Base-by-base conservation (phyloP, 352 stramenopile species). In the Phytopythium sindhum region DNA sequence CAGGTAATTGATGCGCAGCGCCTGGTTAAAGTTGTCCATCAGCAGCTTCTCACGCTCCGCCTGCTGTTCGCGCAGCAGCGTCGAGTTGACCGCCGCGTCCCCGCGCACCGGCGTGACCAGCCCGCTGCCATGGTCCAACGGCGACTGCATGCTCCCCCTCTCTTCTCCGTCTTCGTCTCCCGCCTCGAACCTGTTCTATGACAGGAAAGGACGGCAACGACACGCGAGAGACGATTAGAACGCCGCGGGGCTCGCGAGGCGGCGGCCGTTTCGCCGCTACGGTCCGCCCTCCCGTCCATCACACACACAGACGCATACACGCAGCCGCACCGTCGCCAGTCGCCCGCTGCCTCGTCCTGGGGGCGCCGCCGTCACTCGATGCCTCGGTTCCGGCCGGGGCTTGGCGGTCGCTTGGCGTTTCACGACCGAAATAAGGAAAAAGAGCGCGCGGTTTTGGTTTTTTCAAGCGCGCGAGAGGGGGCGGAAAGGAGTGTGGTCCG, bases 21-120 rank as follows among this genome's bases (percentile, higher is more conserved):
- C 77, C 67, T 89, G 78, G 71, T 91, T 91, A 60, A 89, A 89
- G 66, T 88, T 89, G 55, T 89, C 83, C 68, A 85, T 90, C 28
- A 76, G 69, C 6, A 94, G 70, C 3, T 75, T 74, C 54, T 92
- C 78, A 31, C 72, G 75, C 59, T 86, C 75, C 12, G 68, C 71
- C 66, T 87, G 73, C 67, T 89, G 75, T 55, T 86, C 77, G 31
- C 80, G 77, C 24, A 89, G 64, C 54, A 85, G 66, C 72, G 56
- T 61, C 39, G 56, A 61, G 17, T 28, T 61, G 39, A 21, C 56
- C 39, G 24, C 56, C 41, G 56, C 56, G 14, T 17, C 37, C 24
- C 55, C 42, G 42, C 42, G 42, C 21, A 24, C 42, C 19, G 42
- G 42, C 42, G 42, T 48, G 19, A 6, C 6, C 21, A 19, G 14